Conservation (phyloP, 2,329 filamentous ascomycete species). For the Colletotrichum tofieldiae region DNA sequence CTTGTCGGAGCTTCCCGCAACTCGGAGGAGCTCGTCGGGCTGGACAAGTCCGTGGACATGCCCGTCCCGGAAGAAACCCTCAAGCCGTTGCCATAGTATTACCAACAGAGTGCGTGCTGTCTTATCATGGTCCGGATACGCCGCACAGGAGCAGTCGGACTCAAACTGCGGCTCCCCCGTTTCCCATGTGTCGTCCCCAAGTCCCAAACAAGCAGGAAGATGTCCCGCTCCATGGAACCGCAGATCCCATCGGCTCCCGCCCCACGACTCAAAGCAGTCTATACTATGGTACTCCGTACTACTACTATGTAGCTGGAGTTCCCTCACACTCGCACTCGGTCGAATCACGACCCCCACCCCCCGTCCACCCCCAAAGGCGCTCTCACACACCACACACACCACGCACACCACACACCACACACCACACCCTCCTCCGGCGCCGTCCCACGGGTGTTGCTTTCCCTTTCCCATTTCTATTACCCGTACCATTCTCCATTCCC, state of each 20-base stretch:
- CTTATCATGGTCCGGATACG: neutral
- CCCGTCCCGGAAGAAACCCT: neutral
- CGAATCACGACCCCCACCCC: neutral
- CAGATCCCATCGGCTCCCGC: slow-evolving; percentile 33
- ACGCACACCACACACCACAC: neutral
- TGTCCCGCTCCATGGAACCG: slow-evolving; percentile 31
- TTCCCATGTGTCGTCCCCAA: slow-evolving; percentile 3
- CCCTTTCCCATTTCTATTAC: slow-evolving; percentile 9
- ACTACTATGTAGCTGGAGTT: neutral
- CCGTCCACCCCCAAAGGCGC: neutral
- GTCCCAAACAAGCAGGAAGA: slow-evolving; percentile 13
- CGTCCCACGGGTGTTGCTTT: neutral
- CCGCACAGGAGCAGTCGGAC: neutral
- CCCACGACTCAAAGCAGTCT: slow-evolving; percentile 14
- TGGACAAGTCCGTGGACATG: slow-evolving; percentile 16
- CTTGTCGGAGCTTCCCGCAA: slow-evolving; percentile 2
- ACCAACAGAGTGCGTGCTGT: neutral
- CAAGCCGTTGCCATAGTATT: neutral
- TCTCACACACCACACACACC: neutral
- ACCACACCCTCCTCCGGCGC: slow-evolving; percentile 9
- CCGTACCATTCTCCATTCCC: slow-evolving; percentile 10
- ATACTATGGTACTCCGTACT: too few relatives aligned
- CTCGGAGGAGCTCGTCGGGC: neutral
- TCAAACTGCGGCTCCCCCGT: neutral
- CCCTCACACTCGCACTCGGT: slow-evolving; percentile 14